phyloP scores from a whole-genome alignment of 257 asterid genomes.

The Osmanthus fragrans region DNA sequence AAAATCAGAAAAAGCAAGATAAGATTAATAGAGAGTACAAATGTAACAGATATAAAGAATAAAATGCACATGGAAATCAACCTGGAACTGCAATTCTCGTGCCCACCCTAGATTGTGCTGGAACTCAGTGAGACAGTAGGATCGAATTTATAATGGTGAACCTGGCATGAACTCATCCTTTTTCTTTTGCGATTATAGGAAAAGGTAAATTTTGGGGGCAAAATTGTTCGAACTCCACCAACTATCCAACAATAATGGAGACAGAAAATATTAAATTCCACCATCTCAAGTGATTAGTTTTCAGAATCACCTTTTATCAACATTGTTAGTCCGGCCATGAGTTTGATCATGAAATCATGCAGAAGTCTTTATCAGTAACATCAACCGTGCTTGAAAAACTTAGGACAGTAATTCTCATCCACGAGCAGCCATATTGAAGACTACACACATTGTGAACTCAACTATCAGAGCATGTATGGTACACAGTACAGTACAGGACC shows the following conservation, averaged over 20 bases:
- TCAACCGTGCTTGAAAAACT: conserved; percentile 27
- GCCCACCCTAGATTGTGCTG: conserved; percentile 18
- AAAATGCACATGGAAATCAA: conserved; percentile 4
- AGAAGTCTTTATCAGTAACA: conserved; percentile 27
- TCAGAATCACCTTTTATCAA: conserved; percentile 19
- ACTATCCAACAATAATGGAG: conserved; percentile 13
- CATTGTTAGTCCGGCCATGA: conserved; percentile 18
- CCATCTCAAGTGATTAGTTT: conserved; percentile 25
- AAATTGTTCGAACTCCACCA: conserved; percentile 9
- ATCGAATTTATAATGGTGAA: conserved; percentile 3
- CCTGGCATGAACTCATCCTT: conserved; percentile 1
- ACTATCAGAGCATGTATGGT: not conserved
- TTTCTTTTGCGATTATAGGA: conserved; percentile 14
- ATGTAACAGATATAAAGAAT: not conserved
- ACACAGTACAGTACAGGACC: not conserved
- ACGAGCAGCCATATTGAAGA: conserved; percentile 34
- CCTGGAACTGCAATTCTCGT: conserved; percentile 32
- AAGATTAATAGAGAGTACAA: not conserved
- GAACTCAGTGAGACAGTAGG: conserved; percentile 17
- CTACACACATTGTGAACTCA: conserved; percentile 32
- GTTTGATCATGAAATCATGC: conserved; percentile 27
- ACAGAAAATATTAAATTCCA: conserved; percentile 17
- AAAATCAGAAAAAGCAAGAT: not conserved
- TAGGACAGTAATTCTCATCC: conserved; percentile 30
- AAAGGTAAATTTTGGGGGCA: not conserved